Evolutionary conservation across 2,329 filamentous ascomycete genomes (phyloP).

Genomic region (Penicillium frequentans): DNA sequence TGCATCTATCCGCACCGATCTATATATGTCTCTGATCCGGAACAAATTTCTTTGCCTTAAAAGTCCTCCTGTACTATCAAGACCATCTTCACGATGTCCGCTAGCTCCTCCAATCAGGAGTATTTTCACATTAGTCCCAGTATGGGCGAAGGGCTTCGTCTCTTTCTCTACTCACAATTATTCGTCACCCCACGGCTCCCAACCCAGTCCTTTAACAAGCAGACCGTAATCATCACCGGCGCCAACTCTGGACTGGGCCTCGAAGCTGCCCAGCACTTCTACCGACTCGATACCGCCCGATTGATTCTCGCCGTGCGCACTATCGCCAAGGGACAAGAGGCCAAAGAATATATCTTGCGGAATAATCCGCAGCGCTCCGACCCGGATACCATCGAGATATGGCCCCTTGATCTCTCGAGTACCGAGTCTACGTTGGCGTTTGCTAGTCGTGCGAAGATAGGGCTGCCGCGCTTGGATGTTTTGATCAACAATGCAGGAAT

Average conservation of each 20-base stretch:
- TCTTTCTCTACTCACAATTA: neutral
- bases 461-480: neutral
- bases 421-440: neutral
- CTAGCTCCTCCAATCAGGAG: neutral
- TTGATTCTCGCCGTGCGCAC: neutral
- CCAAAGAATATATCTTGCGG: neutral
- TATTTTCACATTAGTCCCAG: neutral
- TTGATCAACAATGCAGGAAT: neutral
- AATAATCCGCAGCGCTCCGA: neutral
- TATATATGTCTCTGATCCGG: neutral
- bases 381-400: neutral
- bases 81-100: neutral
- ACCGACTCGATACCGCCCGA: neutral
- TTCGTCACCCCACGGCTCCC: neutral
- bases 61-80: neutral
- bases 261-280: neutral
- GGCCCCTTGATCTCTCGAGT: neutral
- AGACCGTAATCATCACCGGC: neutral
- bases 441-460: neutral
- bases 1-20: neutral
- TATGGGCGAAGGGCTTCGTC: neutral
- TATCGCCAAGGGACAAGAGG: neutral
- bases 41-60: neutral
- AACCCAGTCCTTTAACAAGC: neutral
- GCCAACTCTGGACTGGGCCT: neutral